Evolutionary conservation across 208 protist genomes (phyloP).

Genomic region (Porcisia hertigi): DNA sequence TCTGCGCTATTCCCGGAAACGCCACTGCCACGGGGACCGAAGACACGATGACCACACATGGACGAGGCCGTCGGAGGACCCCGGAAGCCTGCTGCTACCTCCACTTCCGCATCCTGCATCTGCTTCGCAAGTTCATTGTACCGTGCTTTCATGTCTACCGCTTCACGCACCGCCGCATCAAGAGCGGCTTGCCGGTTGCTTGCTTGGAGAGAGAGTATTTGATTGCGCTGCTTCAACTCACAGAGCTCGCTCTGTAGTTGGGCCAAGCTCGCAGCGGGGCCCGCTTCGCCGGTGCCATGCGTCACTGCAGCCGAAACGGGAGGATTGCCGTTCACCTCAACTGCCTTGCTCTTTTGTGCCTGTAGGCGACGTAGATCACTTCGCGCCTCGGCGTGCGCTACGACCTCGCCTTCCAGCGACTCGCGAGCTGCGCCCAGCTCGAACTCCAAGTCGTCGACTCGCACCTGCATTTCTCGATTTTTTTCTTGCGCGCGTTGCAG

Average conservation of each 20-base stretch:
- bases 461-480: slow-evolving; percentile 15
- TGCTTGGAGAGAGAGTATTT: slow-evolving; percentile 32
- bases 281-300: slow-evolving; percentile 11
- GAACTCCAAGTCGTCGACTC: slow-evolving; percentile 30
- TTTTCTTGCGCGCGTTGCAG: slow-evolving; percentile 39
- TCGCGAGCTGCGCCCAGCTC: slow-evolving; percentile 40
- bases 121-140: slow-evolving; percentile 49
- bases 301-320: not conserved
- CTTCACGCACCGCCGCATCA: slow-evolving; percentile 44
- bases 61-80: slow-evolving; percentile 2
- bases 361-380: slow-evolving; percentile 32
- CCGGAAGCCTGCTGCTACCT: slow-evolving; percentile 36
- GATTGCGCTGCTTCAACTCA: slow-evolving; percentile 28
- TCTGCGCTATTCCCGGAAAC: not conserved
- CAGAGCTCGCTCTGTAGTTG: slow-evolving; percentile 16
- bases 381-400: slow-evolving; percentile 48
- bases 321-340: not conserved
- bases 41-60: not conserved
- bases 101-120: slow-evolving; percentile 45
- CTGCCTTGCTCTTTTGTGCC: not conserved
- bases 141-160: slow-evolving; percentile 46
- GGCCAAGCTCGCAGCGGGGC: slow-evolving; percentile 14
- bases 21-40: not conserved
- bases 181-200: slow-evolving; percentile 53
- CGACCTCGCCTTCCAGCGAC: slow-evolving; percentile 51